Evolutionary conservation across 768 basidiomycete genomes (phyloP).

Genomic region (Panellus pusillus): DNA sequence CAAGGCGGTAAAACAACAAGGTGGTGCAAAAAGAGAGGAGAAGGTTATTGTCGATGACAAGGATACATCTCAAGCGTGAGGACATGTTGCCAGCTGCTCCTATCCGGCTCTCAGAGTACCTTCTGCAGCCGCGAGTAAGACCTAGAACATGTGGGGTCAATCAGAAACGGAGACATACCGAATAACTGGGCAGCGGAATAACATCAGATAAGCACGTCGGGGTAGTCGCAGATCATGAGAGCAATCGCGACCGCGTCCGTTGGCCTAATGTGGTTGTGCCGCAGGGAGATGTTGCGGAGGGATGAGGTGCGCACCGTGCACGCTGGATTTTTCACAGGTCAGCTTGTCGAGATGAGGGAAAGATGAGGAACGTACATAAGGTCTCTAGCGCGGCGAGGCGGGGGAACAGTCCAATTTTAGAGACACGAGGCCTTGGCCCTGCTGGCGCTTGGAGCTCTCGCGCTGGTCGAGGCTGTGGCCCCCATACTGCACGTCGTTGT

Average conservation of each 20-base stretch:
- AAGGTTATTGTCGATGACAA: too few species aligned
- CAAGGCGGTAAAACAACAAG: too few species aligned
- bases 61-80: too few species aligned
- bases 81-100: too few species aligned
- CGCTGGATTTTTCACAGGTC: slow-evolving; percentile 41
- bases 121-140: too few species aligned
- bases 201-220: slow-evolving; percentile 75
- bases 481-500: slow-evolving; percentile 18
- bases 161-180: too few species aligned
- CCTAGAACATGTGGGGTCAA: too few species aligned
- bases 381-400: slow-evolving; percentile 74
- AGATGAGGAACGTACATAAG: slow-evolving; percentile 57
- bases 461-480: slow-evolving; percentile 9
- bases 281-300: slow-evolving; percentile 84
- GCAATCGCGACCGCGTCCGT: slow-evolving; percentile 90
- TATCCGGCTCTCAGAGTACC: too few species aligned
- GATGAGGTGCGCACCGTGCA: slow-evolving; percentile 82
- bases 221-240: slow-evolving; percentile 95
- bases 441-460: neutral
- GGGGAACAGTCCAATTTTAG: slow-evolving; percentile 78
- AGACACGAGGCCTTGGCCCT: slow-evolving; percentile 55
- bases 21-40: too few species aligned
- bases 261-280: slow-evolving; percentile 83
- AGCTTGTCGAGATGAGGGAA: neutral
- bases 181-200: too few species aligned